Base-by-base conservation (phyloP, 345 rosid genomes). In the Melaleuca quinquenervia region DNA sequence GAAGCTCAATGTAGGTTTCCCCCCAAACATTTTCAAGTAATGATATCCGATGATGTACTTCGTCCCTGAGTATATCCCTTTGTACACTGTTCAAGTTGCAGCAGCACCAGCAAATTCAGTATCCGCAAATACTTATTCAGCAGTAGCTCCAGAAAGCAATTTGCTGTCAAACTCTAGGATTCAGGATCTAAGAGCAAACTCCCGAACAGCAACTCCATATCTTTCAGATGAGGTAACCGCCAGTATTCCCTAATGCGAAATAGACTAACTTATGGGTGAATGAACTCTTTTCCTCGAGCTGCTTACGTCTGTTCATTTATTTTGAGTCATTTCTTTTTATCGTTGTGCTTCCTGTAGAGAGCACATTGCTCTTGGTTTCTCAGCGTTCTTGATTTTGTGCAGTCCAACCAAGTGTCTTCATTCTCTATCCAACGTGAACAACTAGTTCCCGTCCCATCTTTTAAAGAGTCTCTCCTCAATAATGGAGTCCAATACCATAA, bases 381-480 rank as follows among this genome's bases (percentile, higher is more conserved):
- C 36, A 20, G 10, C 36, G 11, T 70, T 11, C 80, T 70, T 86
- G 48, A 36, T 60, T 32, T 86, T 74, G 20, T 88, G 84, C 86
- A 93, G 97, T 88, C 95, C 86, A 91, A 88, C 62, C 91, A 88
- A 91, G 89, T 82, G 83, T 91, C 94, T 24, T 93, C 96, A 54
- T 90, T 90, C 82, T 89, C 93, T 11, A 82, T 90, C 85, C 92
- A 91, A 89, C 93, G 91, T 84, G 92, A 93, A 55, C 94, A 92
- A 87, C 85, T 88, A 36, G 48, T 32, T 86, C 90, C 92, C 24
- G 86, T 88, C 91, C 88, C 86, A 36, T 89, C 94, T 27, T 94
- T 92, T 74, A 93, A 92, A 50, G 93, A 91, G 84, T 83, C 92
- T 29, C 52, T 86, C 50, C 64, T 85, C 11, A 54, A 86, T 83